Percentiles rank a stretch among this genome's conserved stretches.
Evolutionary conservation across 2,329 filamentous ascomycete genomes (phyloP).

Genomic region (Botrytis squamosa): DNA sequence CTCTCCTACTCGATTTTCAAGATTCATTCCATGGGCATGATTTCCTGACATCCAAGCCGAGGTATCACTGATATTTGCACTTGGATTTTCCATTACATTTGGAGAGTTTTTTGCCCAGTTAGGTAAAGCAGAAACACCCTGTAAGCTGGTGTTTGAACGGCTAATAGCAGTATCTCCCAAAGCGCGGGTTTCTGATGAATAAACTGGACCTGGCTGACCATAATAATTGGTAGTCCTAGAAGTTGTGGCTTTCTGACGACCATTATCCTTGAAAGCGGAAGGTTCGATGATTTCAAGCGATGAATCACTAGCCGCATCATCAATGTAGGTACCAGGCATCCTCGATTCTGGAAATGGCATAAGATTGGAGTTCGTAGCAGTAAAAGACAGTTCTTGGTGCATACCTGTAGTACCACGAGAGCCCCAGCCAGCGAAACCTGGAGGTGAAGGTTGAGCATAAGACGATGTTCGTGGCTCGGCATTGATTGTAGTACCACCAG

Average conservation of each 20-base stretch:
- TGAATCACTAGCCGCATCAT: constrained; percentile 35
- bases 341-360: constrained; percentile 15
- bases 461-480: constrained; percentile 1
- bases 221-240: not conserved
- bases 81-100: not conserved
- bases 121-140: constrained; percentile 32
- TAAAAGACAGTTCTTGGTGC: not conserved
- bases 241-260: constrained; percentile 22
- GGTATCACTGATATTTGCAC: not conserved
- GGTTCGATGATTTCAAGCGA: constrained; percentile 38
- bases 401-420: not conserved
- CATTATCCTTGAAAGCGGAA: constrained; percentile 35
- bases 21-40: not conserved
- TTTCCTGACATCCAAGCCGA: not conserved
- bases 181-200: constrained; percentile 25
- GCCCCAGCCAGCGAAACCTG: not conserved
- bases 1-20: not conserved
- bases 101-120: constrained; percentile 24
- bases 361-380: constrained; percentile 15
- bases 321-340: constrained; percentile 27
- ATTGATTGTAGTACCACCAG: not conserved
- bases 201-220: not conserved
- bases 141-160: constrained; percentile 21
- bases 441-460: not conserved
- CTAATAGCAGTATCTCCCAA: constrained; percentile 23